Percentiles rank a stretch among this genome's conserved stretches.
Evolutionary conservation across 495 filamentous ascomycete species (phyloP).

Genomic region (Hypoxylon intermedium): DNA sequence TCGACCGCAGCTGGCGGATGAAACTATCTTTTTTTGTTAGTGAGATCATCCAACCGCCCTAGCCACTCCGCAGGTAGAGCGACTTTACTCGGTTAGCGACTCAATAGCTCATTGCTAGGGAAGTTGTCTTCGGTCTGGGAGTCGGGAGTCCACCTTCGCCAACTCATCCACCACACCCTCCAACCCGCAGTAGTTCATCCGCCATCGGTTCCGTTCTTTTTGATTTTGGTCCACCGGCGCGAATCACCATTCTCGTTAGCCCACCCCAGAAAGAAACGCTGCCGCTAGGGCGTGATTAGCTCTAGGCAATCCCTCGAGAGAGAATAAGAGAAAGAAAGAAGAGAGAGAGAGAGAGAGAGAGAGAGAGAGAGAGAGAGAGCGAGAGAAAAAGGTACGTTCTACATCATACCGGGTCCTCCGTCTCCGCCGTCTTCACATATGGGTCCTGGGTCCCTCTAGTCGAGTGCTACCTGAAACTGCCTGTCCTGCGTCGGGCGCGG

Average conservation of each 20-base stretch:
- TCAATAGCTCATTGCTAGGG: conserved; percentile 36
- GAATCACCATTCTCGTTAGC: conserved; percentile 34
- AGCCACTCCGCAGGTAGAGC: conserved; percentile 30
- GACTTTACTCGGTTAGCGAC: conserved; percentile 31
- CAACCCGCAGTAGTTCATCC: conserved; percentile 38
- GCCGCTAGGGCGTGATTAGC: conserved; percentile 29
- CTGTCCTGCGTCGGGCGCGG: conserved; percentile 24
- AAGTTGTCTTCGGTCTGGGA: conserved; percentile 19
- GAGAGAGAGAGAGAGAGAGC: too few relatives aligned
- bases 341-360: too few relatives aligned
- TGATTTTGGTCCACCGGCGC: conserved; percentile 30
- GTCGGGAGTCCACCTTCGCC: conserved; percentile 14
- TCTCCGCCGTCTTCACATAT: not conserved
- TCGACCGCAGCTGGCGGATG: conserved; percentile 17
- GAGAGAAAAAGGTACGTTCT: conserved; percentile 29
- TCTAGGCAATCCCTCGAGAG: conserved; percentile 28
- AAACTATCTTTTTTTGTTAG: conserved; percentile 17
- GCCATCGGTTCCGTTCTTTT: conserved; percentile 38
- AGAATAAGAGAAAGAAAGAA: conserved; percentile 7
- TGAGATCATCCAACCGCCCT: conserved; percentile 35
- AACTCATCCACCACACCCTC: conserved; percentile 29
- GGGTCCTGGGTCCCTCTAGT: conserved; percentile 8
- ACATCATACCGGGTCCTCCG: conserved; percentile 4
- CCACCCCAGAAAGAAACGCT: conserved; percentile 38
- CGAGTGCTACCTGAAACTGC: conserved; percentile 32